Conservation (phyloP, 169 alveolate genomes). For the Plasmodium sp. region DNA sequence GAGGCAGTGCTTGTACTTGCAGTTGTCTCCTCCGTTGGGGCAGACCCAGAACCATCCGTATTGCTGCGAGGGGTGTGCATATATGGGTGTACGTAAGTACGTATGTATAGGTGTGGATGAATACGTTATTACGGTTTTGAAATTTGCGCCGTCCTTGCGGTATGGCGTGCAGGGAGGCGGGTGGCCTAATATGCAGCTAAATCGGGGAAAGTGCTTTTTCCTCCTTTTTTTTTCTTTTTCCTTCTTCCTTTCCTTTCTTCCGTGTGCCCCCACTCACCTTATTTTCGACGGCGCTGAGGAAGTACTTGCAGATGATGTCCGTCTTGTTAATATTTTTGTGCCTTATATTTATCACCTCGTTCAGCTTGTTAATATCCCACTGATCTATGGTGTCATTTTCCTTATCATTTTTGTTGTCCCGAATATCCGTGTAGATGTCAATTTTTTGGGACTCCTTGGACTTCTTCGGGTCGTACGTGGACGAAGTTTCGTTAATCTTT, state of each 20-base stretch:
- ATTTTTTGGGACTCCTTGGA: constrained; percentile 91
- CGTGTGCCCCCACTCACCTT: constrained; percentile 74
- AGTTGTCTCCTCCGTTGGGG: constrained; percentile 98
- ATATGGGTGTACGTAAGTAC: neutral
- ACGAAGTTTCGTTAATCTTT: constrained; percentile 82
- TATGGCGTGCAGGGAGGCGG: neutral
- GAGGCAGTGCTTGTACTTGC: constrained; percentile 97
- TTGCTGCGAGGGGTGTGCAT: constrained; percentile 68
- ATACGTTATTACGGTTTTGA: neutral
- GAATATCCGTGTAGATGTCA: constrained; percentile 95
- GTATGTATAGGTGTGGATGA: neutral
- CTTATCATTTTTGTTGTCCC: constrained; percentile 88
- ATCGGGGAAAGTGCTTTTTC: neutral
- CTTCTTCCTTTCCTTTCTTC: neutral
- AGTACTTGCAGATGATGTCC: constrained; percentile 95
- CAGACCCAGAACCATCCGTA: constrained; percentile 99
- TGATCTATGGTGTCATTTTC: constrained; percentile 83
- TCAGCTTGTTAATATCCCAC: constrained; percentile 80
- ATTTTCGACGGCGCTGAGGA: constrained; percentile 97
- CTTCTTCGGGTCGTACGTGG: constrained; percentile 86
- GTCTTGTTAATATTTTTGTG: constrained; percentile 85
- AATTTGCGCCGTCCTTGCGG: neutral
- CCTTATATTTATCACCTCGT: constrained; percentile 86
- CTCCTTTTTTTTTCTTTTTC: neutral
- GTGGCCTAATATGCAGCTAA: neutral